phyloP scores from a whole-genome alignment of 441 rosid genomes.

The Populus hybrid region DNA sequence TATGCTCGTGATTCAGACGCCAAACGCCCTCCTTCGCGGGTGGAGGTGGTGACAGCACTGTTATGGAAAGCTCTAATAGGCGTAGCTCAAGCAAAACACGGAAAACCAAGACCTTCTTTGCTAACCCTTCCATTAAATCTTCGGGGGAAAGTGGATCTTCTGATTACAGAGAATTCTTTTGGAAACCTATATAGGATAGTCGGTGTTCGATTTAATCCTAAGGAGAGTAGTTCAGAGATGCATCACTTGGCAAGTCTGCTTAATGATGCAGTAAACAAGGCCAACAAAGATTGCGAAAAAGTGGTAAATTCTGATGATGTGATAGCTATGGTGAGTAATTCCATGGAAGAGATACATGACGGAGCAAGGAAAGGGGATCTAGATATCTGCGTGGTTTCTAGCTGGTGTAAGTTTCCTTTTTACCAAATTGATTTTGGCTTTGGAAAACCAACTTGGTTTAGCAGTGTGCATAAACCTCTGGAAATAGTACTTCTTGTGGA shows the following conservation, averaged over 20 bases:
- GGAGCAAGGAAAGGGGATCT: neutral
- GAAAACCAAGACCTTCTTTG: slow-evolving; percentile 9
- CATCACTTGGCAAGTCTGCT: slow-evolving; percentile 8
- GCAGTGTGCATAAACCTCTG: neutral
- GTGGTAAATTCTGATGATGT: slow-evolving; percentile 10
- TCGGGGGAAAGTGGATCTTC: slow-evolving; percentile 7
- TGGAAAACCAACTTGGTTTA: slow-evolving; percentile 39
- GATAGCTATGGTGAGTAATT: neutral
- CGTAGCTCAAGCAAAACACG: slow-evolving; percentile 2
- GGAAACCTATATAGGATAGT: slow-evolving; percentile 24
- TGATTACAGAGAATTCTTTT: neutral
- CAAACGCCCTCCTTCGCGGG: slow-evolving; percentile 24
- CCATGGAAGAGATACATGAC: neutral
- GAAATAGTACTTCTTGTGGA: slow-evolving; percentile 16
- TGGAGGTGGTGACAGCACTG: slow-evolving; percentile 38
- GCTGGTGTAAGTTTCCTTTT: slow-evolving; percentile 30
- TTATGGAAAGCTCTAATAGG: slow-evolving; percentile 27
- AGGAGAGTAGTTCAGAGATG: slow-evolving; percentile 10
- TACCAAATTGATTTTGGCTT: slow-evolving; percentile 36
- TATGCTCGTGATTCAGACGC: neutral
- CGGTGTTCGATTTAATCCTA: neutral
- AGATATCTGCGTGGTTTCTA: slow-evolving; percentile 11
- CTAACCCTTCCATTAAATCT: slow-evolving; percentile 19
- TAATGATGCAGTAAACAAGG: slow-evolving; percentile 12
- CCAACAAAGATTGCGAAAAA: neutral